Evolutionary conservation across 805 yeast species (phyloP), one percentile per base, ranked within the genome.

Genomic region (Saccharomycopsis babjevae): DNA sequence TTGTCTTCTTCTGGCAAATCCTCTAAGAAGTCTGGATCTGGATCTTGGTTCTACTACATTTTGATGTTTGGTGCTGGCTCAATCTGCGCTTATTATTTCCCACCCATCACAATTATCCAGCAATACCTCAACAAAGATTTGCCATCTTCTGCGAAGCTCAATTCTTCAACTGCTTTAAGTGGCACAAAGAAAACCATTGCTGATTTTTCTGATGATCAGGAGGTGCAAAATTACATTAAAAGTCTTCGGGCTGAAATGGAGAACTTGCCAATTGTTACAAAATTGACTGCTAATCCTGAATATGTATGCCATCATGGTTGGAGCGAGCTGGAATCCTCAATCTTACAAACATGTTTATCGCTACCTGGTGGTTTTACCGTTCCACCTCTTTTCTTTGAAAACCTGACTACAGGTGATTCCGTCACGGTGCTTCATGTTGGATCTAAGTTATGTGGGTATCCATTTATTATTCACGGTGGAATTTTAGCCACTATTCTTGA

Each of bases 391-490:
- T 77, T 88, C 15, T 88, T 86, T 67, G 40, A 59, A 22, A 59
- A 62, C 38, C 74, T 78, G 1, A 71, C 74, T 15, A 79, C 81
- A 0, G 77, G 79, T 58, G 87, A 88, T 66, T 79, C 86, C 0
- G 77, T 88, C 1, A 80, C 89, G 0, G 78, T 90, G 5, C 76
- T 89, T 30, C 96, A 89, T 69, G 77, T 87, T 58, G 97, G 97
- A 0, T 83, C 85, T 68, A 80, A 80, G 63, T 71, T 91, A 22
- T 84, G 93, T 52, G 97, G 97, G 0, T 91, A 86, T 69, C 97
- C 97, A 1, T 85, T 89, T 67, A 73, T 92, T 20, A 80, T 89
- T 2, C 97, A 91, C 69, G 97, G 97, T 3, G 97, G 97, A 0
- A 81, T 92, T 34, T 70, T 91, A 36, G 96, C 92, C 8, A 85